Percentiles rank a stretch among this genome's conserved stretches.
phyloP scores from a whole-genome alignment of 306 rosid genomes.

The Rosa persica region DNA sequence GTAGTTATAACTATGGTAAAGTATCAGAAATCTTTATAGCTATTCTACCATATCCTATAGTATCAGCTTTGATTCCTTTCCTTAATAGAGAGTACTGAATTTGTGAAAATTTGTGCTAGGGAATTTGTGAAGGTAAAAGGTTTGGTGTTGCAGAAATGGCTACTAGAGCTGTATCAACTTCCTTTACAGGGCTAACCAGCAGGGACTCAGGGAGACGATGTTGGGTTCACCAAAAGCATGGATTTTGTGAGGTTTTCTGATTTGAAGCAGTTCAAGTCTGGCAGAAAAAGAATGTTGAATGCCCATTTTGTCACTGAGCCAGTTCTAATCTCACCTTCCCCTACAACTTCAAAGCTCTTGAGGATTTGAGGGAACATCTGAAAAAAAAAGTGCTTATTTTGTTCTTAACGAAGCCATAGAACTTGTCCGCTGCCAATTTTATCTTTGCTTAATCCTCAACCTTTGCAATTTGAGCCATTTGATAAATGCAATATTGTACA shows the following conservation, averaged over 20 bases:
- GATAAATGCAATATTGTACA: no score
- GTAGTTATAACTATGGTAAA: neutral
- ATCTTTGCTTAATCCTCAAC: conserved; percentile 21
- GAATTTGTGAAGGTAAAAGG: conserved; percentile 36
- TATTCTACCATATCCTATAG: no score
- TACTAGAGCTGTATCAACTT: conserved; percentile 66
- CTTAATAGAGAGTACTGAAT: no score
- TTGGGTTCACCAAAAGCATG: conserved; percentile 65
- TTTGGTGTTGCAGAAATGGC: conserved; percentile 52
- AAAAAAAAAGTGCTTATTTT: conserved; percentile 19
- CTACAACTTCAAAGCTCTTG: conserved; percentile 16
- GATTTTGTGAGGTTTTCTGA: conserved; percentile 74
- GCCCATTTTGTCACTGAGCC: conserved; percentile 7
- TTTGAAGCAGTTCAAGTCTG: conserved; percentile 48
- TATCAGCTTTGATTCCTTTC: no score
- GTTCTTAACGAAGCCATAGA: conserved; percentile 24
- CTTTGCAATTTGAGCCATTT: conserved; percentile 11
- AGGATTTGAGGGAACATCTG: conserved; percentile 20
- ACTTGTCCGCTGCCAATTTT: conserved; percentile 16
- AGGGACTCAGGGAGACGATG: conserved; percentile 60
- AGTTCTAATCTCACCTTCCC: conserved; percentile 12
- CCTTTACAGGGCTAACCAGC: conserved; percentile 51
- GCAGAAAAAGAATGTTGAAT: conserved; percentile 29
- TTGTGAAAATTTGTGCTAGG: conserved; percentile 27
- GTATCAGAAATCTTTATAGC: no score